phyloP scores from a whole-genome alignment of 768 basidiomycete species.

The Dacryopinax spathularia region DNA sequence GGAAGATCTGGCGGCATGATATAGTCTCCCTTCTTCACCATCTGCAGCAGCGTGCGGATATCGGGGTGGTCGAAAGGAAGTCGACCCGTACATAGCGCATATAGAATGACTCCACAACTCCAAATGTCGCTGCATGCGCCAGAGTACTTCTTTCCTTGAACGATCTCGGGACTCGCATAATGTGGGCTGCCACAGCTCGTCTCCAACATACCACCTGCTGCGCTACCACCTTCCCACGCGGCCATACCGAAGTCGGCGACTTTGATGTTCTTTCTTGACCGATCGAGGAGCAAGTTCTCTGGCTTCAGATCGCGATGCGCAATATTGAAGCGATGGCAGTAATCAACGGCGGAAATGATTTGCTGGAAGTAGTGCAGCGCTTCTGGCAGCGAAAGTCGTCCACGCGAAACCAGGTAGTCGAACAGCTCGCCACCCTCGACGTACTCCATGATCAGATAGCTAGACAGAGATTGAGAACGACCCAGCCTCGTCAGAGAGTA shows the following conservation, averaged over 20 bases:
- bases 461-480: conserved; percentile 10
- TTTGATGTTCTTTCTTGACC: conserved; percentile 65
- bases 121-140: conserved; percentile 86
- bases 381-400: conserved; percentile 53
- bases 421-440: conserved; percentile 91
- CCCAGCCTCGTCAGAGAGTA: not conserved
- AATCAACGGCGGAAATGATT: conserved; percentile 80
- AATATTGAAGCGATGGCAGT: conserved; percentile 89
- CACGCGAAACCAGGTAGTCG: conserved; percentile 73
- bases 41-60: conserved; percentile 56
- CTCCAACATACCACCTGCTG: conserved; percentile 41
- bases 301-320: conserved; percentile 90
- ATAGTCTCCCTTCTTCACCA: conserved; percentile 60
- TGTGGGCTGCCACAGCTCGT: conserved; percentile 92
- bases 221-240: conserved; percentile 61
- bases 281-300: conserved; percentile 80
- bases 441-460: conserved; percentile 77
- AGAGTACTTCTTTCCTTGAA: conserved; percentile 68
- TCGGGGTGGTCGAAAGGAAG: conserved; percentile 94
- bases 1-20: conserved; percentile 62
- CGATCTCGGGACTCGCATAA: conserved; percentile 86
- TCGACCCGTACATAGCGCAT: conserved; percentile 68
- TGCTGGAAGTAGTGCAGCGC: conserved; percentile 83
- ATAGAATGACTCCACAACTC: conserved; percentile 92
- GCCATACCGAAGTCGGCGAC: conserved; percentile 98